Conservation (phyloP, 176 grass and related monocot species). For the Typha latifolia region DNA sequence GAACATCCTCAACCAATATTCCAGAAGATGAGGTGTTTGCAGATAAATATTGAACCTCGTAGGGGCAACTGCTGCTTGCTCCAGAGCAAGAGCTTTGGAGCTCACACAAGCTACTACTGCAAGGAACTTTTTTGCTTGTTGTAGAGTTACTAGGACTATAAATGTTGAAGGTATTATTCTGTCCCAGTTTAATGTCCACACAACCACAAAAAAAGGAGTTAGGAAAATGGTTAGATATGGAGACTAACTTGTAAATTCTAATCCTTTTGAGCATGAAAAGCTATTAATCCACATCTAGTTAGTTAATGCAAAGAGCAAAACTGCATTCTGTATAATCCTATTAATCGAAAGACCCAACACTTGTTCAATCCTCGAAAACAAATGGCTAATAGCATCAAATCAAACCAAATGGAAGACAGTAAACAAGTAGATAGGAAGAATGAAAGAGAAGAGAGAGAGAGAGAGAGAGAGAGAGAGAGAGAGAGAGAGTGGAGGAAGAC, state of each 20-base stretch:
- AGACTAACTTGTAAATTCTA: too few relatives aligned
- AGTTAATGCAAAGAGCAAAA: too few relatives aligned
- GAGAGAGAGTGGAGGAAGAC: not conserved
- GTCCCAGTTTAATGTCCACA: slow-evolving; percentile 4
- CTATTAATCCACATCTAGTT: too few relatives aligned
- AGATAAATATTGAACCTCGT: slow-evolving; percentile 31
- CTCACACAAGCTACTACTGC: slow-evolving; percentile 39
- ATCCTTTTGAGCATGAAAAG: too few relatives aligned
- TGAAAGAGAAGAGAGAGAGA: too few relatives aligned
- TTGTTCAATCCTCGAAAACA: too few relatives aligned
- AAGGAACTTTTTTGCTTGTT: slow-evolving; percentile 56
- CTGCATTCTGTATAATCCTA: too few relatives aligned
- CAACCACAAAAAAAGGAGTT: not conserved
- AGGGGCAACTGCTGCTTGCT: slow-evolving; percentile 37
- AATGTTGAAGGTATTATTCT: slow-evolving; percentile 34
- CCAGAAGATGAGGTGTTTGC: slow-evolving; percentile 62
- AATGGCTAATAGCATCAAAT: too few relatives aligned
- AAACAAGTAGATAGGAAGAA: not conserved
- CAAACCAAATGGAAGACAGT: too few relatives aligned
- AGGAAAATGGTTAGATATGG: not conserved
- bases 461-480: too few relatives aligned
- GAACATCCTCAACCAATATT: slow-evolving; percentile 52
- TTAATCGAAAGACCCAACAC: too few relatives aligned
- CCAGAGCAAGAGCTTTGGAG: slow-evolving; percentile 30
- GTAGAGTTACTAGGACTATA: slow-evolving; percentile 54